A percentile compares a stretch with the other conserved stretches of the same genome.
phyloP scores from a whole-genome alignment of 495 filamentous ascomycete species.

The Neurospora terricola region DNA sequence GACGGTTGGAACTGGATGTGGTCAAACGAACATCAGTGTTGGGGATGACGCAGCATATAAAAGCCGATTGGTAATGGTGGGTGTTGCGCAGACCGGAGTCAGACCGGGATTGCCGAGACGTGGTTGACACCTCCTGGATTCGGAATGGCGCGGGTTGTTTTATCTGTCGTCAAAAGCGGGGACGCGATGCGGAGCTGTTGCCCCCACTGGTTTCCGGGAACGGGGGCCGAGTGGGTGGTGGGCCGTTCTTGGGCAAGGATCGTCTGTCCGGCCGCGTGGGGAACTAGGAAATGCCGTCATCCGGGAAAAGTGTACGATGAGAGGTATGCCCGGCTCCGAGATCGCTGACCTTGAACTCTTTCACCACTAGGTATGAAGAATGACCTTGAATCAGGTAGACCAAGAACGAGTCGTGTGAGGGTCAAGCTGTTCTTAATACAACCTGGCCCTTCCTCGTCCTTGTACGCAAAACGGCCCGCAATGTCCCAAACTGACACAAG shows the following conservation, averaged over 20 bases:
- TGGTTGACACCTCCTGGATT: background rate
- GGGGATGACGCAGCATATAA: background rate
- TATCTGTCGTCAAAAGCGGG: background rate
- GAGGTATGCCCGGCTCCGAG: background rate
- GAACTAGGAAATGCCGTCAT: background rate
- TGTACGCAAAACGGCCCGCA: no score
- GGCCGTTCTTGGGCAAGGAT: background rate
- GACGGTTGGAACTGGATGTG: background rate
- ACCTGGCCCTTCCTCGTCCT: no score
- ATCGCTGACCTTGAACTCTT: background rate
- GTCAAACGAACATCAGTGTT: background rate
- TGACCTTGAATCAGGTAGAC: no score
- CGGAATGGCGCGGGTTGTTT: background rate
- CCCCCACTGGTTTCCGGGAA: background rate
- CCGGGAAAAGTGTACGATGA: background rate
- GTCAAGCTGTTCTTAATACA: no score
- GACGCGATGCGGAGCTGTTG: background rate
- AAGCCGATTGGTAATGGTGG: background rate
- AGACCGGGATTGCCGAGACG: background rate
- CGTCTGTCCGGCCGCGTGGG: background rate
- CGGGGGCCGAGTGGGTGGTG: background rate
- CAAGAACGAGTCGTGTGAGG: no score
- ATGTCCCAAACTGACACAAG: no score
- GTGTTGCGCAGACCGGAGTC: background rate
- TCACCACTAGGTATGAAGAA: no score